Base-by-base conservation (phyloP, 495 filamentous ascomycete genomes). In the Staphylotrichum longicolle region DNA sequence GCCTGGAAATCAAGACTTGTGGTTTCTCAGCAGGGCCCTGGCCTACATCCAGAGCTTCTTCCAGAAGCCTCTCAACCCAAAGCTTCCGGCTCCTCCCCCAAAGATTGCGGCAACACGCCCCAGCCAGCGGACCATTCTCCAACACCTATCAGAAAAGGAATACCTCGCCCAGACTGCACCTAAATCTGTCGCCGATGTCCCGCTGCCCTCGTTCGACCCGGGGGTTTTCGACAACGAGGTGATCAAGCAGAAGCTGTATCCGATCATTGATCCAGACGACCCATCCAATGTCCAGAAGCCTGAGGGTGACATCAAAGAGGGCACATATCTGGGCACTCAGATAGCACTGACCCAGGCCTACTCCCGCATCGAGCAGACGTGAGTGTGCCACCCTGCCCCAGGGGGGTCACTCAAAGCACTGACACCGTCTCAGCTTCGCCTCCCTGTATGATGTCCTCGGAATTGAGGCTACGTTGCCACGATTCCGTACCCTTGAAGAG, bases 331-430 rank as follows among this genome's bases (percentile, higher is more conserved):
- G 20, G 76, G 76, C 4, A 79, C 76, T 0, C 72, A 77, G 52
- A 57, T 76, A 4, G 76, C 76, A 6, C 53, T 79, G 44, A 78
- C 73, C 0, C 69, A 79, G 60, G 63, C 71, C 2, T 77, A 78
- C 58, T 64, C 67, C 12, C 70, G 69, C 5, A 72, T 77, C 44
- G 75, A 77, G 58, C 68, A 74, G 54, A 73, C 67, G 71, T 77
- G 60, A 68, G 72, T 46, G 27, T 40, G 20, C 20, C 5, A 15
- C 30, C 7, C 4, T 35, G 20, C 7, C 30, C 30, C 7, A 7
- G 14, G 20, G 20, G 20, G 0, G 1, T 27, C 20, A 12, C 14
- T 12, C 30, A 4, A 54, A 20, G 33, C 47, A 8, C 52, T 61
- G 9, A 62, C 46, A 40, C 5, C n/a, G 30, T 32, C 3, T 42